Evolutionary conservation across 2,329 filamentous ascomycete genomes (phyloP), one percentile per base, ranked within the genome.

Genomic region (Verticillium zaregamsianum): DNA sequence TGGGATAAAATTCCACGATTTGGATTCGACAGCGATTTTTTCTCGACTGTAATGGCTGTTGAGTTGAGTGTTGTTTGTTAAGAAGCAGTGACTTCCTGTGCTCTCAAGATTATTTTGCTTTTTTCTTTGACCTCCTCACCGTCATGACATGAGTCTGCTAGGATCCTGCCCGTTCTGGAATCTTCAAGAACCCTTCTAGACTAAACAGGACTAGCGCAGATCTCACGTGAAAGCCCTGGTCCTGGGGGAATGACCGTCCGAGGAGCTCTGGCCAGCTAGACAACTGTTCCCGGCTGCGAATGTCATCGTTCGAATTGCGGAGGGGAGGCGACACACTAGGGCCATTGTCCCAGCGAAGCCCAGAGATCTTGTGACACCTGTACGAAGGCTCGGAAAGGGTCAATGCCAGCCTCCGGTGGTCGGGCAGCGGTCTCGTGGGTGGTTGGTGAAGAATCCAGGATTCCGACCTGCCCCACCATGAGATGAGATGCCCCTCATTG

Each of bases 401-500:
- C 20, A 11, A 8, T 59, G 11, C 54, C 54, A 45, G 25, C 61
- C 55, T 61, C 45, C 25, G 39, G 37, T 58, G 55, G 55, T 55
- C 62, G 61, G 57, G 59, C 45, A 49, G 45, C 45, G 20, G 45
- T 23, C 45, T 49, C 45, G 45, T 49, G 52, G 59, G 63, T 63
- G 64, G 64, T 60, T 65, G 63, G 64, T 64, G 61, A 66, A 65
- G 64, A 65, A 65, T 59, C 61, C 52, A 62, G 59, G 55, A 60
- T 61, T 63, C 58, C 56, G 58, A 58, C 58, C 72, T 87, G 89
- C 71, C 80, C 90, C 52, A 82, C 85, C 61, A 74, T 83, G 15
- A 79, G 82, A 31, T 79, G 79, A 12, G 79, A 79, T 66, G 90
- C 85, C 70, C 83, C 78, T n/a, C 88, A 12, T 90, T 89, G 66